Conservation (phyloP, 2,329 filamentous ascomycete species). For the Epichloe coenophiala region DNA sequence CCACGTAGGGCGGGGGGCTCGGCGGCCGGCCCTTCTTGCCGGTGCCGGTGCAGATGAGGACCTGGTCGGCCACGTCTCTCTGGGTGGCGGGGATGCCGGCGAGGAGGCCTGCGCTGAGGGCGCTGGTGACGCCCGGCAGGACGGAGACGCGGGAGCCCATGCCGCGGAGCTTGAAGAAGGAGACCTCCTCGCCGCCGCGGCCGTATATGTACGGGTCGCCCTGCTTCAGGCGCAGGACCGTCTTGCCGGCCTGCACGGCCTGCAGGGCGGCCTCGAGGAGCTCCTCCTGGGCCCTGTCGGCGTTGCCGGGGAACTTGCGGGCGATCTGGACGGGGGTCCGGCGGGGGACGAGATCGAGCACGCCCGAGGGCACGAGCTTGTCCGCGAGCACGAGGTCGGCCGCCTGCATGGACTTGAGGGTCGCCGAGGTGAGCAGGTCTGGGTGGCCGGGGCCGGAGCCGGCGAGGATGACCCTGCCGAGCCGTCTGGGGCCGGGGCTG, state of each 20-base stretch:
- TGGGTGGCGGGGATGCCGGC: slow-evolving; percentile 81
- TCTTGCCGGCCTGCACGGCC: slow-evolving; percentile 52
- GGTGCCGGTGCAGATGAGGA: slow-evolving; percentile 92
- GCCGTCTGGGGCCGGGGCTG: slow-evolving; percentile 11
- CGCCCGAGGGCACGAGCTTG: slow-evolving; percentile 72
- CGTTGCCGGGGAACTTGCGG: slow-evolving; percentile 94
- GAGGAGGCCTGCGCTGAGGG: slow-evolving; percentile 76
- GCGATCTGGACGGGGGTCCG: slow-evolving; percentile 84
- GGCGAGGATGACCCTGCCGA: slow-evolving; percentile 70
- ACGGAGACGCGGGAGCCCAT: slow-evolving; percentile 52
- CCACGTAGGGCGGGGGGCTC: slow-evolving; percentile 64
- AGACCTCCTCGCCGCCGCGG: slow-evolving; percentile 82
- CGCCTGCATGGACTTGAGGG: slow-evolving; percentile 58
- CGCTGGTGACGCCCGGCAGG: slow-evolving; percentile 81
- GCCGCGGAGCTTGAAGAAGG: slow-evolving; percentile 64
- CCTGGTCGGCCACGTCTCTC: slow-evolving; percentile 78
- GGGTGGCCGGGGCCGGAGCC: slow-evolving; percentile 90
- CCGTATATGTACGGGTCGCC: slow-evolving; percentile 96
- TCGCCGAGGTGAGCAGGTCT: slow-evolving; percentile 74
- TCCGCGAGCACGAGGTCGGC: slow-evolving; percentile 75
- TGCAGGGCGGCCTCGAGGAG: slow-evolving; percentile 66
- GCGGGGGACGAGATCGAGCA: slow-evolving; percentile 81
- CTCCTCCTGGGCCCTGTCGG: slow-evolving; percentile 84
- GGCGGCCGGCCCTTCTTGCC: slow-evolving; percentile 79
- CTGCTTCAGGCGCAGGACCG: slow-evolving; percentile 83